Percentiles rank a stretch among this genome's conserved stretches.
phyloP scores from a whole-genome alignment of 2,329 filamentous ascomycete genomes.

The Sporothrix brunneoviolacea region DNA sequence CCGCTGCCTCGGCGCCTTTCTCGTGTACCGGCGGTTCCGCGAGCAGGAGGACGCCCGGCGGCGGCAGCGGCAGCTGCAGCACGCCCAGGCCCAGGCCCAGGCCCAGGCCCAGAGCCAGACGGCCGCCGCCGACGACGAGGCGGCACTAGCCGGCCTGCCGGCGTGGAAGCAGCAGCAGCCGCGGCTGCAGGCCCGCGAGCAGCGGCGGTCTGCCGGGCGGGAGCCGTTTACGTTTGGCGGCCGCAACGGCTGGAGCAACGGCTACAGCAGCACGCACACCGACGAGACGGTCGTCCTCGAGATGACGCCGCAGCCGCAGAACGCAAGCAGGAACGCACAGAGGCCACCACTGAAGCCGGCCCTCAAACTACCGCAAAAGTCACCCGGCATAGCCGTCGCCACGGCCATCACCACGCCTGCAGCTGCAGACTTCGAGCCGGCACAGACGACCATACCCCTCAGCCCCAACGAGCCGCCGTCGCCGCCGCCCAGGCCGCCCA shows the following conservation, averaged over 20 bases:
- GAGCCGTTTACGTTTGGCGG: conserved; percentile 15
- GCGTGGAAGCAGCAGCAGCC: conserved; percentile 21
- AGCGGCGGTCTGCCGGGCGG: conserved; percentile 9
- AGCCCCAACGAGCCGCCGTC: conserved; percentile 1
- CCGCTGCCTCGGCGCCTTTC: conserved; percentile 51
- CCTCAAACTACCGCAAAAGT: neutral
- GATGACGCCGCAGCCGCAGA: conserved; percentile 9
- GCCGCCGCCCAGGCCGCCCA: conserved; percentile 14
- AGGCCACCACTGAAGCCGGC: neutral
- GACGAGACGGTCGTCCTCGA: conserved; percentile 12
- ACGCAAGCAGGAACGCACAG: neutral
- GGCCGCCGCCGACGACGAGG: no score
- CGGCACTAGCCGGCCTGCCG: conserved; percentile 12
- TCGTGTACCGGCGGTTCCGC: conserved; percentile 45
- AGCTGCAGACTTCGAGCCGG: neutral
- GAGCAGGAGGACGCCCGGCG: conserved; percentile 28
- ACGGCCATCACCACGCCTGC: neutral
- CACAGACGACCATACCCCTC: conserved; percentile 10
- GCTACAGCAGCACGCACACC: neutral
- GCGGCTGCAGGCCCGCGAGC: conserved; percentile 15
- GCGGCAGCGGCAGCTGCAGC: neutral
- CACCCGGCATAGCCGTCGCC: neutral
- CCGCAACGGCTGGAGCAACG: conserved; percentile 8
- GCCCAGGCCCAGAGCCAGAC: conserved; percentile 1
- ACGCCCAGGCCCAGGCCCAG: neutral